Conservation (phyloP, 495 filamentous ascomycete species). For the Mytilinidion resinicola region DNA sequence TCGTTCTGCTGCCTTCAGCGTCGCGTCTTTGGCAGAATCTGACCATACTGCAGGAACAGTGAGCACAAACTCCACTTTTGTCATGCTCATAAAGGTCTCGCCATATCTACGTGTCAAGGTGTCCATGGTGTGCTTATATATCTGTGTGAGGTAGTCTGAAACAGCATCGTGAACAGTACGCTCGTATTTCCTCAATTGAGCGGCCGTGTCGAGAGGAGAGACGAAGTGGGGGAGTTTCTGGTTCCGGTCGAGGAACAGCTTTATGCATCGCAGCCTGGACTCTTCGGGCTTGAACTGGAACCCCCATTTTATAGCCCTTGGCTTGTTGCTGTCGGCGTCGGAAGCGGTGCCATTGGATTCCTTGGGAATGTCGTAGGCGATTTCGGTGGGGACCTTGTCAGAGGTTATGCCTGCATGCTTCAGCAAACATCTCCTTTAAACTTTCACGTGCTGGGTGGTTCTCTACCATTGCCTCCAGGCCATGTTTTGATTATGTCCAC, state of each 20-base stretch:
- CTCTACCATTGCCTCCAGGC: constrained; percentile 59
- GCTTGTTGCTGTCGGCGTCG: constrained; percentile 2
- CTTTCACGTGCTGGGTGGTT: constrained; percentile 29
- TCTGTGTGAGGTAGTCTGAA: constrained; percentile 46
- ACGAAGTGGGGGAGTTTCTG: constrained; percentile 74
- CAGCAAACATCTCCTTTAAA: constrained; percentile 40
- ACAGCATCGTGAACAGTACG: constrained; percentile 43
- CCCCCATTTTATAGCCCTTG: constrained; percentile 55
- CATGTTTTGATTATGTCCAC: constrained; percentile 76
- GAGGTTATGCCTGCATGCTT: constrained; percentile 32
- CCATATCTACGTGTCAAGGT: constrained; percentile 54
- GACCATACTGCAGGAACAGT: constrained; percentile 62
- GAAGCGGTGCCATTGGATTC: constrained; percentile 29
- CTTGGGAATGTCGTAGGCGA: constrained; percentile 30
- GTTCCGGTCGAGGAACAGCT: constrained; percentile 70
- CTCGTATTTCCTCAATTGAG: constrained; percentile 56
- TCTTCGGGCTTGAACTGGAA: constrained; percentile 74
- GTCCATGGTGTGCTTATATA: constrained; percentile 68
- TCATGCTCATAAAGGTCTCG: constrained; percentile 39
- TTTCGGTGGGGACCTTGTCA: constrained; percentile 43
- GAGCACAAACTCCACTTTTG: constrained; percentile 44
- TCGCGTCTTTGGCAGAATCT: constrained; percentile 42
- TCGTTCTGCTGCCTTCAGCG: constrained; percentile 38
- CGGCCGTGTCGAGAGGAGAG: constrained; percentile 64
- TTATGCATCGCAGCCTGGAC: constrained; percentile 67